Evolutionary conservation across 257 asterid genomes (phyloP).

Genomic region (Solanum pimpinellifolium): DNA sequence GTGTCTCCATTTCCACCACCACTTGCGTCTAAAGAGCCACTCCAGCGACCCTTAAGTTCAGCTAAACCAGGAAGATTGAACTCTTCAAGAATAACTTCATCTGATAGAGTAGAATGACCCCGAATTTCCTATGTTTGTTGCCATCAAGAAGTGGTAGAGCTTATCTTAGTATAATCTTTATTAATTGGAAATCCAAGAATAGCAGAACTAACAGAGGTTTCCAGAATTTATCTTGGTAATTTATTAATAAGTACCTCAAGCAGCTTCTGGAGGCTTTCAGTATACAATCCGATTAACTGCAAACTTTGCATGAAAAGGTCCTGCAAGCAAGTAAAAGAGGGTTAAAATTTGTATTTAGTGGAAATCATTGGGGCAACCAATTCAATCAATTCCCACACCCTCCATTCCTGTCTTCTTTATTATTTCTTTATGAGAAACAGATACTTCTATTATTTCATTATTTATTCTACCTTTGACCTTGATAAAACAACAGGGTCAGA

Average conservation of each 20-base stretch:
- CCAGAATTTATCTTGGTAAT: neutral
- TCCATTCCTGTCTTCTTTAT: neutral
- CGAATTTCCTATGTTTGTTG: conserved; percentile 56
- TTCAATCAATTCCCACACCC: conserved; percentile 1
- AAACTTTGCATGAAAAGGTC: conserved; percentile 87
- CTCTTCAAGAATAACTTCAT: conserved; percentile 86
- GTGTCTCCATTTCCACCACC: conserved; percentile 99
- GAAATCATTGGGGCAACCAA: neutral
- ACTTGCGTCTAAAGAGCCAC: conserved; percentile 90
- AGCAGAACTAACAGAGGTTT: neutral
- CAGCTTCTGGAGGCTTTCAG: conserved; percentile 84
- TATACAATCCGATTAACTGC: conserved; percentile 75
- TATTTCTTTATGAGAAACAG: neutral
- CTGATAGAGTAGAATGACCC: conserved; percentile 58
- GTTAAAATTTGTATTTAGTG: neutral
- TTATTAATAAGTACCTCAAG: conserved; percentile 57
- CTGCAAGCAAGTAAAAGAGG: conserved; percentile 20
- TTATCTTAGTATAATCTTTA: neutral
- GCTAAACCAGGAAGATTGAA: conserved; percentile 92
- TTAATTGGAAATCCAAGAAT: neutral
- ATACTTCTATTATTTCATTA: neutral
- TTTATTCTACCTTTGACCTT: conserved; percentile 69
- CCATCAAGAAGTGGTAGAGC: neutral
- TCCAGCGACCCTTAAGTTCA: conserved; percentile 95
- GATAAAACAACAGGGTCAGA: conserved; percentile 98